phyloP scores from a whole-genome alignment of 2,329 filamentous ascomycete species.

The Sporothrix protearum region DNA sequence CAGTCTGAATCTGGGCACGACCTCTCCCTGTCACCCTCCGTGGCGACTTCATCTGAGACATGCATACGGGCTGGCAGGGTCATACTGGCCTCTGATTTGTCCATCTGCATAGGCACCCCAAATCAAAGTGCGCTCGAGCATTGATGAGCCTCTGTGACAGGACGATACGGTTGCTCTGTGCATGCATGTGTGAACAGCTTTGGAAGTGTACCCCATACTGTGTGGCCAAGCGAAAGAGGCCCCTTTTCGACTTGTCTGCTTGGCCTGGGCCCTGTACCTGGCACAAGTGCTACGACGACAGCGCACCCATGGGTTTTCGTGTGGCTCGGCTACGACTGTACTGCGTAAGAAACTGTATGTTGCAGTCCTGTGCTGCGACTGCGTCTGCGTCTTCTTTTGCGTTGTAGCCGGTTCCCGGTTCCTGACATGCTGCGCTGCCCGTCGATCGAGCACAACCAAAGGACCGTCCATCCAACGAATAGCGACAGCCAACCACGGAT shows the following conservation, averaged over 20 bases:
- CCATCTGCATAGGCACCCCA: background rate
- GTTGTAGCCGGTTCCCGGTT: background rate
- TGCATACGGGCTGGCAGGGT: background rate
- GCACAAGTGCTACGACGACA: background rate
- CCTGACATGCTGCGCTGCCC: background rate
- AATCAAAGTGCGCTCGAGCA: background rate
- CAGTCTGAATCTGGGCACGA: background rate
- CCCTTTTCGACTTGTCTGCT: background rate
- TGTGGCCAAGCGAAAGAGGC: background rate
- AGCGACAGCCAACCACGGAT: background rate
- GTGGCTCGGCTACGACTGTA: background rate
- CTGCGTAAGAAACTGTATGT: background rate
- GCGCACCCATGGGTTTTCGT: background rate
- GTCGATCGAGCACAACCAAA: background rate
- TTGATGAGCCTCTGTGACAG: background rate
- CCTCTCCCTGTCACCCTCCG: background rate
- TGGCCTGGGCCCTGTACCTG: background rate
- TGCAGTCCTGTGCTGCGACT: background rate
- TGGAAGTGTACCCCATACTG: too few relatives aligned
- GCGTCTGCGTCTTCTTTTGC: background rate
- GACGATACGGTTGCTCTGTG: background rate
- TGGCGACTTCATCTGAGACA: slow-evolving; percentile 15
- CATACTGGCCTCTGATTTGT: slow-evolving; percentile 3
- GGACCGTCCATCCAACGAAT: too few relatives aligned
- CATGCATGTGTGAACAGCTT: too few relatives aligned